Conservation (phyloP, 768 basidiomycete species). For the Rubroboletus satanas region DNA sequence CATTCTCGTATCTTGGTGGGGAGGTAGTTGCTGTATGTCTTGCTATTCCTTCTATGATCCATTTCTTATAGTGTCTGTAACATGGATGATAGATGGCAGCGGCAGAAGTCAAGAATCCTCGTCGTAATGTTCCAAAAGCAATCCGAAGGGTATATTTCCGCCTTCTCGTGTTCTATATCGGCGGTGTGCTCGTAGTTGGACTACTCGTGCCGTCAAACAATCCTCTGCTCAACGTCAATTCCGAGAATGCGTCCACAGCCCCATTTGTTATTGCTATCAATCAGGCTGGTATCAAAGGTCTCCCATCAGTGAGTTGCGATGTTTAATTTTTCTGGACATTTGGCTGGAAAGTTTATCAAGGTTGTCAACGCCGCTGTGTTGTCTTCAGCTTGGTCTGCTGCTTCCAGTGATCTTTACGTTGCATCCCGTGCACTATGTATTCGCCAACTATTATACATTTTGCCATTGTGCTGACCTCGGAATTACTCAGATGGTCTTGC, state of each 20-base stretch:
- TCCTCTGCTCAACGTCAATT: slow-evolving; percentile 33
- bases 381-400: slow-evolving; percentile 41
- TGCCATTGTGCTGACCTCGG: slow-evolving; percentile 15
- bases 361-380: slow-evolving; percentile 35
- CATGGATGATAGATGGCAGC: slow-evolving; percentile 31
- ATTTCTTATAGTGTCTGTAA: neutral
- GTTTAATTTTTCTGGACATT: neutral
- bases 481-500: slow-evolving; percentile 45
- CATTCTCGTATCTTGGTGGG: slow-evolving; percentile 54
- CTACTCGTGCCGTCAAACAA: slow-evolving; percentile 45
- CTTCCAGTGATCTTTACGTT: slow-evolving; percentile 35
- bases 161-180: slow-evolving; percentile 33
- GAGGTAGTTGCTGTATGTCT: slow-evolving; percentile 39
- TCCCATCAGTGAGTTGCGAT: slow-evolving; percentile 38
- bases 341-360: slow-evolving; percentile 2
- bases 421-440: slow-evolving; percentile 34
- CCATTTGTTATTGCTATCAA: slow-evolving; percentile 53
- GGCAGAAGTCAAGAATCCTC: slow-evolving; percentile 46
- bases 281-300: slow-evolving; percentile 48
- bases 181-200: slow-evolving; percentile 41
- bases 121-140: slow-evolving; percentile 34
- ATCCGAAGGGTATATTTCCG: slow-evolving; percentile 41
- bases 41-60: neutral
- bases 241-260: slow-evolving; percentile 39
- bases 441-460: neutral